Percentiles rank a stretch among this genome's conserved stretches.
phyloP scores from a whole-genome alignment of 768 basidiomycete species.

The Hericium alpestre region DNA sequence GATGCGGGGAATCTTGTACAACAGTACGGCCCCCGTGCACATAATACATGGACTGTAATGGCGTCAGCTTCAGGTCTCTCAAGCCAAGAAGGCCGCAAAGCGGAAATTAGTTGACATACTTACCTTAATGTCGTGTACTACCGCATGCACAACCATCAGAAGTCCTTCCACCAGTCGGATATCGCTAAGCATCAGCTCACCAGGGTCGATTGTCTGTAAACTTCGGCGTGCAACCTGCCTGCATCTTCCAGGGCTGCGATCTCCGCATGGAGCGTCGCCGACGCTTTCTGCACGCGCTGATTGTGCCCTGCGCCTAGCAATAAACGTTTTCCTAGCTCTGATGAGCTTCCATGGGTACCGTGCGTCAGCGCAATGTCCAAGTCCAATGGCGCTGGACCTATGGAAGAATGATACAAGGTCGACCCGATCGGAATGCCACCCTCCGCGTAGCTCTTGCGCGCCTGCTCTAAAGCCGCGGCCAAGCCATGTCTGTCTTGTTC shows the following conservation, averaged over 20 bases:
- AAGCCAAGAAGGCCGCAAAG: too few relatives aligned
- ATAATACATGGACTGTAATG: slow-evolving; percentile 47
- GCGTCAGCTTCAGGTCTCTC: neutral
- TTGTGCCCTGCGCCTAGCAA: slow-evolving; percentile 34
- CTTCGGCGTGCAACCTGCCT: slow-evolving; percentile 33
- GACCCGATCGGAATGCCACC: slow-evolving; percentile 60
- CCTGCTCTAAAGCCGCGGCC: slow-evolving; percentile 29
- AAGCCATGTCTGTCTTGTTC: slow-evolving; percentile 22
- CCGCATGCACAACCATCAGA: neutral
- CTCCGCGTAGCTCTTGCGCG: slow-evolving; percentile 33
- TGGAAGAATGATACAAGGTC: slow-evolving; percentile 20
- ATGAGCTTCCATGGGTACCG: slow-evolving; percentile 1
- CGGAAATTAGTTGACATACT: slow-evolving; percentile 12
- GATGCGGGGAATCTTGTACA: slow-evolving; percentile 54
- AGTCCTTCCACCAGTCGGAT: neutral
- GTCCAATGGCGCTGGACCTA: too few relatives aligned
- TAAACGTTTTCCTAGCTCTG: neutral
- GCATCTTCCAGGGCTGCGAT: slow-evolving; percentile 42
- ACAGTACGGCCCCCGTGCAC: slow-evolving; percentile 54
- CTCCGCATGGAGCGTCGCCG: slow-evolving; percentile 37
- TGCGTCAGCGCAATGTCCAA: slow-evolving; percentile 14
- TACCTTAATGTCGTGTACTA: slow-evolving; percentile 32
- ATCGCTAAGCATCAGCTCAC: slow-evolving; percentile 21
- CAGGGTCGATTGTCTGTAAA: slow-evolving; percentile 40
- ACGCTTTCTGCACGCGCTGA: slow-evolving; percentile 32